These are phyloP conservation scores for Aspergillus hancockii DNA, from an alignment of 495 filamentous ascomycete genomes.

Conservation along the genomic window DNA sequence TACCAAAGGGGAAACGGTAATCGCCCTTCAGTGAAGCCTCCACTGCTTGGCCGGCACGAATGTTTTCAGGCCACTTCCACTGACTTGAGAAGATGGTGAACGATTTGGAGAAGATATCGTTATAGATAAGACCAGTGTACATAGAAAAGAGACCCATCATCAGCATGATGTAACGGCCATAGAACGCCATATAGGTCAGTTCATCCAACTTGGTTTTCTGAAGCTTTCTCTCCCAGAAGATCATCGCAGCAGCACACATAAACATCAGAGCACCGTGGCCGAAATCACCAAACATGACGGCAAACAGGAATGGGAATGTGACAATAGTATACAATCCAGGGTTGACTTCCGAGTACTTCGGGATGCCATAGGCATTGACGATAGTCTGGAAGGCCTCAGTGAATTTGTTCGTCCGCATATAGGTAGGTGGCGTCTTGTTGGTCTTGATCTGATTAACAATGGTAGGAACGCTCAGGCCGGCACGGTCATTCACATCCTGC, in stretches of 20 bases:
- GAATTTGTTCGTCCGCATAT: constrained; percentile 96
- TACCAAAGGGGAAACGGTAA: constrained; percentile 90
- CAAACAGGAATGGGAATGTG: constrained; percentile 97
- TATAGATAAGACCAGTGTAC: constrained; percentile 96
- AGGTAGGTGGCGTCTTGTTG: constrained; percentile 95
- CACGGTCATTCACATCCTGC: constrained; percentile 93
- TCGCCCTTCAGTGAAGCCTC: constrained; percentile 62
- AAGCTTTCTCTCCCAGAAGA: constrained; percentile 89
- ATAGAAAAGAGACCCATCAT: constrained; percentile 98
- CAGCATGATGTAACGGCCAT: constrained; percentile 95
- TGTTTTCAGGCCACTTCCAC: constrained; percentile 80
- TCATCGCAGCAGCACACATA: constrained; percentile 79
- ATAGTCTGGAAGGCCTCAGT: constrained; percentile 98
- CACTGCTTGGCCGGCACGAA: constrained; percentile 59
- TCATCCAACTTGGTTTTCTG: constrained; percentile 86
- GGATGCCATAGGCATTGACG: constrained; percentile 95
- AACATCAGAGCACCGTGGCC: constrained; percentile 91
- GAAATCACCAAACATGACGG: constrained; percentile 98
- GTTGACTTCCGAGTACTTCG: constrained; percentile 97
- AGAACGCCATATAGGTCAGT: constrained; percentile 96
- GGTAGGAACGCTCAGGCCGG: constrained; percentile 90
- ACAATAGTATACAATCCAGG: constrained; percentile 91
- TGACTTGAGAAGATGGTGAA: constrained; percentile 84
- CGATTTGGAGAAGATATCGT: constrained; percentile 93
- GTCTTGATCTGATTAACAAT: constrained; percentile 97